phyloP scores from a whole-genome alignment of 129 eudicot genomes.

The Daucus carota region DNA sequence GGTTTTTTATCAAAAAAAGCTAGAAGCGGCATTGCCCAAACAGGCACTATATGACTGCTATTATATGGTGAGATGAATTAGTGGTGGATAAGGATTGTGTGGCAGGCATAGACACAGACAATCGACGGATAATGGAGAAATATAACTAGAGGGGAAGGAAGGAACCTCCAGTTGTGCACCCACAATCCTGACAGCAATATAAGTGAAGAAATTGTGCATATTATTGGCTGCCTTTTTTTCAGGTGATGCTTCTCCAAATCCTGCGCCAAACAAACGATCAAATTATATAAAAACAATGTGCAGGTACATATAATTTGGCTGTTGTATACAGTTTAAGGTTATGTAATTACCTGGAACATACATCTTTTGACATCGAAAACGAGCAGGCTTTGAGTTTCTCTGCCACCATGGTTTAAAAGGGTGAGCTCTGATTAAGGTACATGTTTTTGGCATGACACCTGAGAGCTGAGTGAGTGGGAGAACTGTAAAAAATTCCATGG shows the following conservation, averaged over 20 bases:
- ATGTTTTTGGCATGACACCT: constrained; percentile 28
- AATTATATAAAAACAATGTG: not conserved
- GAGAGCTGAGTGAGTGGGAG: constrained; percentile 36
- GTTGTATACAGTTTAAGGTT: not conserved
- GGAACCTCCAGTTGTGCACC: constrained; percentile 81
- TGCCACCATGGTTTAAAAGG: constrained; percentile 41
- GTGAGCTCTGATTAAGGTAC: constrained; percentile 18
- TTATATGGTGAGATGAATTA: not conserved
- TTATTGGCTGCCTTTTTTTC: constrained; percentile 82
- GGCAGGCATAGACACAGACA: not conserved
- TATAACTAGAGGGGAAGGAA: not conserved
- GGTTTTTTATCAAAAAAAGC: too few relatives aligned
- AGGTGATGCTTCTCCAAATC: constrained; percentile 96
- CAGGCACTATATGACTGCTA: too few relatives aligned
- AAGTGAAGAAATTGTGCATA: constrained; percentile 84
- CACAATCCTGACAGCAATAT: constrained; percentile 71
- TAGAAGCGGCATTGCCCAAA: too few relatives aligned
- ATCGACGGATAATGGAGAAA: not conserved
- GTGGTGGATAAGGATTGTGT: not conserved
- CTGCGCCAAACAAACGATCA: constrained; percentile 22
- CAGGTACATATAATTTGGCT: not conserved
- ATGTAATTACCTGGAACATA: constrained; percentile 67
- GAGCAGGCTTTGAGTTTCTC: constrained; percentile 27
- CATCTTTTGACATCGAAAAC: constrained; percentile 70
- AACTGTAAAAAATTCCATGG: constrained; percentile 13